phyloP scores from a whole-genome alignment of 371 early-diverging fungal genomes.

The Mortierella sp. region DNA sequence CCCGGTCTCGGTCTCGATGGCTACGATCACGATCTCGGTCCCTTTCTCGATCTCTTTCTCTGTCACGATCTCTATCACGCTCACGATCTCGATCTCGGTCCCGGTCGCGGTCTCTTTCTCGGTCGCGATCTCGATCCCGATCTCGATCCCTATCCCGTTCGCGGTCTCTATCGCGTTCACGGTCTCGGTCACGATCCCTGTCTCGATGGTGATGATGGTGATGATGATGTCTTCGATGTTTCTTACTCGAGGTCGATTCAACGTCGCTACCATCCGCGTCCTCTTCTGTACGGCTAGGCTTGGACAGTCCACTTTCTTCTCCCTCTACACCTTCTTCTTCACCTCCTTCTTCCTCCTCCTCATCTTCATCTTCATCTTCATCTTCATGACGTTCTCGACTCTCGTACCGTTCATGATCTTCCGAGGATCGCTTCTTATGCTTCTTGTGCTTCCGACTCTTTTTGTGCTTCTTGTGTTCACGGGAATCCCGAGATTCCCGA shows the following conservation, averaged over 20 bases:
- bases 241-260: too few species aligned
- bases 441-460: constrained; percentile 51
- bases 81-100: constrained; percentile 21
- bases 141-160: constrained; percentile 6
- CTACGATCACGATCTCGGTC: background rate
- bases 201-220: background rate
- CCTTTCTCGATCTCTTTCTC: background rate
- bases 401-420: constrained; percentile 31
- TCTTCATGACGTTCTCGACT: constrained; percentile 6
- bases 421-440: constrained; percentile 52
- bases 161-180: constrained; percentile 1
- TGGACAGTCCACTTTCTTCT: background rate
- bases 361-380: constrained; percentile 11
- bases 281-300: too few species aligned
- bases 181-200: background rate
- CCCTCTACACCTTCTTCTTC: background rate
- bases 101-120: constrained; percentile 11
- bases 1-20: background rate
- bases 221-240: background rate
- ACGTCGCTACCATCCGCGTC: too few species aligned
- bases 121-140: constrained; percentile 24
- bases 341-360: constrained; percentile 13
- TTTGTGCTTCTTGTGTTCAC: constrained; percentile 51
- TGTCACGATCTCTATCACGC: constrained; percentile 15
- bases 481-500: constrained; percentile 3